These are phyloP conservation scores for Trichoderma atrobrunneum DNA, from an alignment of 2,329 filamentous ascomycete species.

Conservation along the genomic window DNA sequence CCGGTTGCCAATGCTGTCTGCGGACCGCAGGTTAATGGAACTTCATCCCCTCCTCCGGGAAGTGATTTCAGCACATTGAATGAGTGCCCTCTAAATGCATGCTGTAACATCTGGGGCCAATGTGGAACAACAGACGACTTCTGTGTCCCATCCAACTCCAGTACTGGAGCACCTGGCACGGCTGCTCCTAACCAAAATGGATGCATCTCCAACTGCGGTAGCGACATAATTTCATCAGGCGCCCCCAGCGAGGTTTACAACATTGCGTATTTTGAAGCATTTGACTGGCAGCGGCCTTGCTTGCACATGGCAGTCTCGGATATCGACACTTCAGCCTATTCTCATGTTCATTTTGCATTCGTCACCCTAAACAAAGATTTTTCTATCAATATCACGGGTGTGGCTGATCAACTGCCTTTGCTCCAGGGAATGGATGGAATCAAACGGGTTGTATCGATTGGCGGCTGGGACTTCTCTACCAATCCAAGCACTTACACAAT, in stretches of 20 bases:
- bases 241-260: background rate
- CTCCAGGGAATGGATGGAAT: background rate
- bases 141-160: conserved; percentile 29
- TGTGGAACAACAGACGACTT: conserved; percentile 43
- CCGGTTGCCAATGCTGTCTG: conserved; percentile 32
- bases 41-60: conserved; percentile 23
- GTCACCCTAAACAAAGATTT: background rate
- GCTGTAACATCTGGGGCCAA: conserved; percentile 38
- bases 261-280: background rate
- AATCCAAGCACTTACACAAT: conserved; percentile 19
- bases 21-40: conserved; percentile 34
- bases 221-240: conserved; percentile 7
- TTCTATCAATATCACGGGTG: background rate
- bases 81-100: conserved; percentile 31
- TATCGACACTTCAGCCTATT: background rate
- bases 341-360: background rate
- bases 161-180: background rate
- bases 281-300: background rate
- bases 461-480: conserved; percentile 29
- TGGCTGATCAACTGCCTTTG: background rate
- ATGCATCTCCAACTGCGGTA: conserved; percentile 27
- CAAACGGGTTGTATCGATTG: conserved; percentile 31
- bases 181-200: conserved; percentile 4
- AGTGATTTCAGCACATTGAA: conserved; percentile 28
- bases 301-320: background rate